Evolutionary conservation across 78 protist species (phyloP).

Genomic region (Acrasis kona): DNA sequence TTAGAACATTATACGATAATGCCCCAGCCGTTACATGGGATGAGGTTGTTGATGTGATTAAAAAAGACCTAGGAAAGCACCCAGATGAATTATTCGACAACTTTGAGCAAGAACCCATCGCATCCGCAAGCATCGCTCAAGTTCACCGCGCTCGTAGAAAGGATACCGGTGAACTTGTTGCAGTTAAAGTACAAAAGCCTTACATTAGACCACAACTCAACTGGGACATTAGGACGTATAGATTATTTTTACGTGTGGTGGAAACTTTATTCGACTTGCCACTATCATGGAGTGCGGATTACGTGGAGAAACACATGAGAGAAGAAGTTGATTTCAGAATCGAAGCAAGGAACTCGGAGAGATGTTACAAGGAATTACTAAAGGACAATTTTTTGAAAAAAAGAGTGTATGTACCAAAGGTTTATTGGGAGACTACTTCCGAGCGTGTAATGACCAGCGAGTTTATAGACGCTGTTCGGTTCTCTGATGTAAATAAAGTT

Average conservation of each 20-base stretch:
- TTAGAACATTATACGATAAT: not conserved
- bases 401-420: slow-evolving; percentile 7
- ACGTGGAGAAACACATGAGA: not conserved
- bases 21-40: not conserved
- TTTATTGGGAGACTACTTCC: not conserved
- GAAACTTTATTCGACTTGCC: slow-evolving; percentile 8
- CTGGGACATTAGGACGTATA: not conserved
- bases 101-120: slow-evolving; percentile 18
- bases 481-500: slow-evolving; percentile 6
- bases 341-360: slow-evolving; percentile 15
- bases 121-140: slow-evolving; percentile 54
- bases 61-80: not conserved
- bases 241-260: not conserved
- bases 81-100: not conserved
- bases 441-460: slow-evolving; percentile 30
- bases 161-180: slow-evolving; percentile 13
- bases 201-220: not conserved
- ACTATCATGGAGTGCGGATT: slow-evolving; percentile 4
- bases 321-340: slow-evolving; percentile 12
- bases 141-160: slow-evolving; percentile 15
- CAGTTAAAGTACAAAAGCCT: slow-evolving; percentile 40
- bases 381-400: not conserved
- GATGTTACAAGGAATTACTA: not conserved
- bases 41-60: not conserved
- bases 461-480: slow-evolving; percentile 9